Percentiles rank a stretch among this genome's conserved stretches.
Evolutionary conservation across 2,329 filamentous ascomycete genomes (phyloP).

Genomic region (Trichoderma sp.): DNA sequence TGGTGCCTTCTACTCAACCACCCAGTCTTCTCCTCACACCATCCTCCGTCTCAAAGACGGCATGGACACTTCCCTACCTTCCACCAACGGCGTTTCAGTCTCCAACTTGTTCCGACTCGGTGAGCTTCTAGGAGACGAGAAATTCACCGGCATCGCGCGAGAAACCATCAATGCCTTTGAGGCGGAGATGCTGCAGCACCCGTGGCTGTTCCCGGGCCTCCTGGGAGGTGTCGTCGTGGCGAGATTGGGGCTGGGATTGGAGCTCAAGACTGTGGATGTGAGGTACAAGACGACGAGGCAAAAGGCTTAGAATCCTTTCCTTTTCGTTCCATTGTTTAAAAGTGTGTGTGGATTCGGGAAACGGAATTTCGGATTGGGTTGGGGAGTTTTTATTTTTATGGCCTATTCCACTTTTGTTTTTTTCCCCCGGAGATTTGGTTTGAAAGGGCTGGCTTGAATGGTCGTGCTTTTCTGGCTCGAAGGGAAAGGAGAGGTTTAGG

Average conservation of each 20-base stretch:
- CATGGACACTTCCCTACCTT: conserved; percentile 89
- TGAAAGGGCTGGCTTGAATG: background rate
- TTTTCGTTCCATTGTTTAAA: background rate
- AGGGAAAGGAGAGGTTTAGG: background rate
- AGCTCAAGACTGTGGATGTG: conserved; percentile 33
- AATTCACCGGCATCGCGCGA: conserved; percentile 63
- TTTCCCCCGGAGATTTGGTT: background rate
- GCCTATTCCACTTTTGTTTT: background rate
- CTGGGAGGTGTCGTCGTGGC: conserved; percentile 73
- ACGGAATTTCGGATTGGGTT: background rate
- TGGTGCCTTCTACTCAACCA: conserved; percentile 73
- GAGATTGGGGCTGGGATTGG: conserved; percentile 69
- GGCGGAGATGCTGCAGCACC: conserved; percentile 86
- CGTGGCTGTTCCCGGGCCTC: conserved; percentile 84
- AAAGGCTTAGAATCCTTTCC: conserved; percentile 20
- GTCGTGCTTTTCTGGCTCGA: background rate
- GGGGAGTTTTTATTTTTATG: background rate
- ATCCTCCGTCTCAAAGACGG: conserved; percentile 90
- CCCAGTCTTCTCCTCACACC: conserved; percentile 60
- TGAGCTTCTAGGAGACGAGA: conserved; percentile 63
- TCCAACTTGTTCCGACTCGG: conserved; percentile 82
- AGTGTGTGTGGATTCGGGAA: background rate
- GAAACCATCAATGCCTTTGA: conserved; percentile 84
- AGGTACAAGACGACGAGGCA: conserved; percentile 28
- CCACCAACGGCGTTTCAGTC: conserved; percentile 83